Conservation (phyloP, 371 early-diverging fungal species). For the Mucor velutinosus region DNA sequence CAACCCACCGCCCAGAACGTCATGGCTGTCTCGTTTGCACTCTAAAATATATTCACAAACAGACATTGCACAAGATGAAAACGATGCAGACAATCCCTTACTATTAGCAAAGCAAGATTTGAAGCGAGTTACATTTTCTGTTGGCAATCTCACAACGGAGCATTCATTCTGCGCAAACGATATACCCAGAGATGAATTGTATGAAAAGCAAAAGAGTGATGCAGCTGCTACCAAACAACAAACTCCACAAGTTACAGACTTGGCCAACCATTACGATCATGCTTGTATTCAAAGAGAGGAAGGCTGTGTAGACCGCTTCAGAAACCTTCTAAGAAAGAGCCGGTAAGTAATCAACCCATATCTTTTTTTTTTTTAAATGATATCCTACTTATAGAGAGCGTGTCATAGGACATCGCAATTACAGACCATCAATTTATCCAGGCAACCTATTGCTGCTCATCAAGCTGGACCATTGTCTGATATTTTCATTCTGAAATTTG, state of each 20-base stretch:
- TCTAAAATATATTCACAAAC: conserved; percentile 16
- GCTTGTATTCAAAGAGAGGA: conserved; percentile 47
- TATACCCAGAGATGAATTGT: conserved; percentile 17
- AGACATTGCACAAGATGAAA: conserved; percentile 7
- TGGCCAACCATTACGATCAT: conserved; percentile 41
- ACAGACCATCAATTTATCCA: conserved; percentile 23
- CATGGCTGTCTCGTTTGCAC: conserved; percentile 29
- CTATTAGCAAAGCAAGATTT: conserved; percentile 37
- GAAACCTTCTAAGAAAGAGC: conserved; percentile 25
- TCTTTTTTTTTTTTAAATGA: not conserved
- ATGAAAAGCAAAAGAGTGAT: conserved; percentile 20
- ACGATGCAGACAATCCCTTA: conserved; percentile 8
- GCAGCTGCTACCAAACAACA: not conserved
- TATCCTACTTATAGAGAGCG: not conserved
- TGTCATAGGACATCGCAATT: conserved; percentile 5
- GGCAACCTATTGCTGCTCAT: conserved; percentile 14
- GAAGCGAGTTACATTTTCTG: conserved; percentile 46
- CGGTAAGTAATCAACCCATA: conserved; percentile 27
- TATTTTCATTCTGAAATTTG: conserved; percentile 32
- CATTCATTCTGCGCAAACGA: conserved; percentile 29
- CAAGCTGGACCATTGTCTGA: conserved; percentile 28
- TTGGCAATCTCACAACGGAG: conserved; percentile 36
- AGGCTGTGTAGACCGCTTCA: conserved; percentile 31
- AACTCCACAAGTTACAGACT: conserved; percentile 8
- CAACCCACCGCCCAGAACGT: not conserved